A percentile compares a stretch with the other conserved stretches of the same genome.
Evolutionary conservation across 1,284 basidiomycete genomes (phyloP).

Genomic region (Coniferiporia weirii): DNA sequence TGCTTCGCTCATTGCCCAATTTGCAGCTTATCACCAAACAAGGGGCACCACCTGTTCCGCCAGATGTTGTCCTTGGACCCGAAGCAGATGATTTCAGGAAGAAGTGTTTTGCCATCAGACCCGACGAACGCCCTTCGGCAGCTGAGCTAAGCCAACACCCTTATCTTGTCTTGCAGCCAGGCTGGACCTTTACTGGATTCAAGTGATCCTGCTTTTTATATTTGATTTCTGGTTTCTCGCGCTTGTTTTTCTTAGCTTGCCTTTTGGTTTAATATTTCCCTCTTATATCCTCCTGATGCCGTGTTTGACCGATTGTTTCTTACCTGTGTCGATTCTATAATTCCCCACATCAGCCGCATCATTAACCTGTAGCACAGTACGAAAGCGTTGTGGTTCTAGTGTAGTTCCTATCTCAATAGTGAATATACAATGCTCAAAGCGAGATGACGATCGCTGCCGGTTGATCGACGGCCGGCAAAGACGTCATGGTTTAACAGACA

Average conservation of each 20-base stretch:
- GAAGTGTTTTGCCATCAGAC: constrained; percentile 89
- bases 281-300: constrained; percentile 4
- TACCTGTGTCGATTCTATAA: not conserved
- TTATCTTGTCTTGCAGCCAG: constrained; percentile 73
- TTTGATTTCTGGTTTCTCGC: constrained; percentile 23
- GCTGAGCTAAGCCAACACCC: constrained; percentile 78
- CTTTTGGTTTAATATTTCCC: not conserved
- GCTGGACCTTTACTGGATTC: constrained; percentile 75
- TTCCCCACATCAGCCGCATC: not conserved
- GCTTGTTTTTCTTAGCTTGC: constrained; percentile 11
- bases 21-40: constrained; percentile 75
- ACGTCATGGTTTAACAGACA: no score
- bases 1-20: constrained; percentile 1
- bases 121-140: constrained; percentile 82
- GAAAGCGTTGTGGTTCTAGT: not conserved
- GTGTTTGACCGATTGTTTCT: constrained; percentile 2
- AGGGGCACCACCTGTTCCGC: constrained; percentile 84
- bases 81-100: constrained; percentile 84
- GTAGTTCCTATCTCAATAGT: not conserved
- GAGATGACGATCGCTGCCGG: no score
- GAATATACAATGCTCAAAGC: not conserved
- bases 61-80: constrained; percentile 69
- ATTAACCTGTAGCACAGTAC: constrained; percentile 2
- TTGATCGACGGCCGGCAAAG: no score
- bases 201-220: constrained; percentile 27